A percentile compares a stretch with the other conserved stretches of the same genome.
These are phyloP conservation scores for Poa annua DNA, from an alignment of 176 grass and related monocot species.

Conservation along the genomic window DNA sequence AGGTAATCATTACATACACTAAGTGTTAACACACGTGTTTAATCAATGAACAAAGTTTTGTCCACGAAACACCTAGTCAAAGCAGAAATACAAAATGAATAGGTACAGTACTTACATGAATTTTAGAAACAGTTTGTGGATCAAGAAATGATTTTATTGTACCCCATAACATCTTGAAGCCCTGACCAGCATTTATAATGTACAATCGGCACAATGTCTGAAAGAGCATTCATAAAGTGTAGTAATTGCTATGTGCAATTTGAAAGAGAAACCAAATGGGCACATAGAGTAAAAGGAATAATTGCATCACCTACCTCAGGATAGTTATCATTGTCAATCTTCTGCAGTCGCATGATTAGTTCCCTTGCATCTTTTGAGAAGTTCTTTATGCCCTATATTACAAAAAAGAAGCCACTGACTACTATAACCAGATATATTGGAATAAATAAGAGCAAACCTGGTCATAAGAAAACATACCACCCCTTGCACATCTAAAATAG, in stretches of 20 bases:
- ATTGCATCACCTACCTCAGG: slow-evolving; percentile 69
- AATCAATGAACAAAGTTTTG: slow-evolving; percentile 19
- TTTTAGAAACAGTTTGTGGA: slow-evolving; percentile 91
- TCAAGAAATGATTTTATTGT: slow-evolving; percentile 98
- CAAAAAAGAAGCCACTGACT: slow-evolving; percentile 40
- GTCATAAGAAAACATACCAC: slow-evolving; percentile 57
- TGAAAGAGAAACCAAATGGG: slow-evolving; percentile 19
- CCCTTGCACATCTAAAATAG: slow-evolving; percentile 90
- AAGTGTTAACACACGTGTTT: slow-evolving; percentile 3
- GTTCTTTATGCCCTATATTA: slow-evolving; percentile 86
- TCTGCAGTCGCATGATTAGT: slow-evolving; percentile 86
- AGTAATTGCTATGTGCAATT: slow-evolving; percentile 18
- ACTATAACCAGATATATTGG: slow-evolving; percentile 12
- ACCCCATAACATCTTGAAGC: slow-evolving; percentile 91
- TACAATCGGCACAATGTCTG: slow-evolving; percentile 78
- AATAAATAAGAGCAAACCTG: slow-evolving; percentile 21
- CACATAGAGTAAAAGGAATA: neutral
- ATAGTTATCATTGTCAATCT: slow-evolving; percentile 95
- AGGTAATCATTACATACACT: slow-evolving; percentile 31
- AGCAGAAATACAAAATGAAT: slow-evolving; percentile 27
- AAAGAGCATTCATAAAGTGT: slow-evolving; percentile 34
- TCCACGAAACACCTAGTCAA: slow-evolving; percentile 16
- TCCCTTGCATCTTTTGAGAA: slow-evolving; percentile 96
- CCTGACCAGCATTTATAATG: slow-evolving; percentile 93
- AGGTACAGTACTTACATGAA: slow-evolving; percentile 61